Percentiles rank a stretch among this genome's conserved stretches.
phyloP scores from a whole-genome alignment of 2,329 filamentous ascomycete genomes.

The Didymella exigua region DNA sequence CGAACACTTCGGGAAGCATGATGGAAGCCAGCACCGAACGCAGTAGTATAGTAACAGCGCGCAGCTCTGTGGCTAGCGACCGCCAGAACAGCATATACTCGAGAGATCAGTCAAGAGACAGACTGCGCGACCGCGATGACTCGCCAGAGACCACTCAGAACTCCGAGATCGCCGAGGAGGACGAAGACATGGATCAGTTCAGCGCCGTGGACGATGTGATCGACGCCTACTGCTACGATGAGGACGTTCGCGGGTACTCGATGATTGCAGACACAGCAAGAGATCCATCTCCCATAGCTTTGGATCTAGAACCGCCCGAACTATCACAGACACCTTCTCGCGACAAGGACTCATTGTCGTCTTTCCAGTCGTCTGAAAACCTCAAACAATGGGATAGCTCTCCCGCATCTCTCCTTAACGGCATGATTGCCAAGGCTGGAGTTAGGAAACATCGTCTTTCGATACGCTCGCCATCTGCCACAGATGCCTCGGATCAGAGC shows the following conservation, averaged over 20 bases:
- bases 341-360: slow-evolving; percentile 32
- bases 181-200: slow-evolving; percentile 42
- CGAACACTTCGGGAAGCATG: slow-evolving; percentile 62
- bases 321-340: slow-evolving; percentile 38
- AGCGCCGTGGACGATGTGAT: slow-evolving; percentile 65
- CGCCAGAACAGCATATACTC: slow-evolving; percentile 53
- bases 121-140: slow-evolving; percentile 35
- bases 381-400: slow-evolving; percentile 29
- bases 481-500: slow-evolving; percentile 12
- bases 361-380: slow-evolving; percentile 32
- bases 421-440: slow-evolving; percentile 8
- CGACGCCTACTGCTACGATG: slow-evolving; percentile 65
- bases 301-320: slow-evolving; percentile 33
- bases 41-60: slow-evolving; percentile 80
- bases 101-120: slow-evolving; percentile 34
- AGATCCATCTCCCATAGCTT: slow-evolving; percentile 22
- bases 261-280: slow-evolving; percentile 12
- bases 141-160: slow-evolving; percentile 38
- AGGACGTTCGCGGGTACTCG: slow-evolving; percentile 31
- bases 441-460: slow-evolving; percentile 21
- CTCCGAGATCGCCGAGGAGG: slow-evolving; percentile 33
- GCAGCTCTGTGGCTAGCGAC: slow-evolving; percentile 72
- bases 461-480: slow-evolving; percentile 17
- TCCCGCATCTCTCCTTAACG: slow-evolving; percentile 14
- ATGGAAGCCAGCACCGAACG: slow-evolving; percentile 72